Percentiles rank a stretch among this genome's conserved stretches.
Evolutionary conservation across 305 asterid genomes (phyloP).

Genomic region (Galium porrigens): DNA sequence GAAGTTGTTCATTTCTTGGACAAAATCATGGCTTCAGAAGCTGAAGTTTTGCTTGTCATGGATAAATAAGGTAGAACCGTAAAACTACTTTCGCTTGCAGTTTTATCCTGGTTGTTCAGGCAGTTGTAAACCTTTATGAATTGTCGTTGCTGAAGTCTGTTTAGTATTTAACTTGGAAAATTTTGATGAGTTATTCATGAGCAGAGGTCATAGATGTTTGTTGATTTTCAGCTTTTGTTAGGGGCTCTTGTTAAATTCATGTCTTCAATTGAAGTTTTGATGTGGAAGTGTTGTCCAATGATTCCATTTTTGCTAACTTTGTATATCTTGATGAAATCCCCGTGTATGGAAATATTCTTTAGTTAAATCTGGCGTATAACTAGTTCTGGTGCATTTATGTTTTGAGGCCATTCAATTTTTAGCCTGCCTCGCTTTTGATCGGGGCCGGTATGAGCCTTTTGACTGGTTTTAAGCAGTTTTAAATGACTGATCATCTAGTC

Average conservation of each 20-base stretch:
- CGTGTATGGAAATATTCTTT: neutral
- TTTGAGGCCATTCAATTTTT: neutral
- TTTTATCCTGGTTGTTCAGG: neutral
- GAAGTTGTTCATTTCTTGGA: conserved; percentile 44
- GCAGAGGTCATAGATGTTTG: neutral
- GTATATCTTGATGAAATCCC: neutral
- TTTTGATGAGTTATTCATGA: conserved; percentile 1
- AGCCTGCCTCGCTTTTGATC: neutral
- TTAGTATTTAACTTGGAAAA: neutral
- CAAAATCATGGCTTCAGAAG: conserved; percentile 30
- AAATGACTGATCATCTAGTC: neutral
- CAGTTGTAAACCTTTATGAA: neutral
- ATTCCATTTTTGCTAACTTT: neutral
- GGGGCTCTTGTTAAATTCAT: neutral
- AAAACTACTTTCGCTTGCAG: neutral
- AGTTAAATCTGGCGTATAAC: neutral
- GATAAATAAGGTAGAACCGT: conserved; percentile 24
- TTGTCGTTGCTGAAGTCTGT: neutral
- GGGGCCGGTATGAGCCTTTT: neutral
- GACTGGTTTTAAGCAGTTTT: neutral
- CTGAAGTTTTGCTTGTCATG: conserved; percentile 59
- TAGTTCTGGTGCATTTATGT: neutral
- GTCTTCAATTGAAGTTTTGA: neutral
- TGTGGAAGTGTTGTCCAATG: neutral
- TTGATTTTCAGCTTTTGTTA: neutral